Evolutionary conservation across 2,329 filamentous ascomycete species (phyloP).

Genomic region (Lecanicillium sp.): DNA sequence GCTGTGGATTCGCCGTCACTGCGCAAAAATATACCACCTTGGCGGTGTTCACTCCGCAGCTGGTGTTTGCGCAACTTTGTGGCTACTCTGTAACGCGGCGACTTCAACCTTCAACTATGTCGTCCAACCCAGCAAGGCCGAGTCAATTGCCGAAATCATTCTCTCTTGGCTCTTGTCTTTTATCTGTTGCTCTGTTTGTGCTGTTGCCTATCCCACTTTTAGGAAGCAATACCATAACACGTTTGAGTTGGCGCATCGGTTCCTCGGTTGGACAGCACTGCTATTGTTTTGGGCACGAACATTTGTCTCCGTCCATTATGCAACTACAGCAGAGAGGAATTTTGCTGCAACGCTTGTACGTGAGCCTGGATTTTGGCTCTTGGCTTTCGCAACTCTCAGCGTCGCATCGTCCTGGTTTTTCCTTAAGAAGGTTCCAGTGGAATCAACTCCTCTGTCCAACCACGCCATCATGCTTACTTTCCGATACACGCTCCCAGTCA

Average conservation of each 20-base stretch:
- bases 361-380: constrained; percentile 54
- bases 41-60: constrained; percentile 43
- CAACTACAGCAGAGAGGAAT: constrained; percentile 22
- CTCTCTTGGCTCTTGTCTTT: constrained; percentile 50
- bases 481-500: constrained; percentile 49
- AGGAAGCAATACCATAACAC: constrained; percentile 56
- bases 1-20: constrained; percentile 36
- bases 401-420: constrained; percentile 66
- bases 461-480: constrained; percentile 69
- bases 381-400: constrained; percentile 53
- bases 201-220: constrained; percentile 55
- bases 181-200: constrained; percentile 51
- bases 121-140: constrained; percentile 17
- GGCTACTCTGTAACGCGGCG: constrained; percentile 37
- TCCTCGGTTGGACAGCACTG: constrained; percentile 62
- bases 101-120: constrained; percentile 26
- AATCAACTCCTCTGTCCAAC: constrained; percentile 57
- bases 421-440: constrained; percentile 59
- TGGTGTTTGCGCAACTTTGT: constrained; percentile 38
- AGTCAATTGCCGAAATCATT: constrained; percentile 34
- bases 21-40: constrained; percentile 43
- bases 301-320: constrained; percentile 43
- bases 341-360: constrained; percentile 28
- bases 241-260: constrained; percentile 66
- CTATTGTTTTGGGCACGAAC: constrained; percentile 57